These are phyloP conservation scores for Waltergamsia citrina DNA, from an alignment of 2,329 filamentous ascomycete genomes.

Conservation along the genomic window DNA sequence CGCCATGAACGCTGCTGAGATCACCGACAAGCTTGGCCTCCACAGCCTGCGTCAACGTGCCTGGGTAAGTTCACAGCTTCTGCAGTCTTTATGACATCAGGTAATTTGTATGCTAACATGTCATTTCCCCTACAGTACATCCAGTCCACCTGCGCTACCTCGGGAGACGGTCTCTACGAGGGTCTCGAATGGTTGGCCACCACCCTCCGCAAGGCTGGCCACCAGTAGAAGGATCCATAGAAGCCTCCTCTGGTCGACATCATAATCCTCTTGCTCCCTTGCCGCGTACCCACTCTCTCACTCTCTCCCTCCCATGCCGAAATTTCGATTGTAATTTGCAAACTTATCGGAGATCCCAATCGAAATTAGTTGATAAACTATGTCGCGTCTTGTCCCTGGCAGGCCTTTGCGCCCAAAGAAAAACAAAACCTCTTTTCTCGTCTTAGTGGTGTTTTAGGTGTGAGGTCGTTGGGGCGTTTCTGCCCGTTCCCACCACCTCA, in stretches of 20 bases:
- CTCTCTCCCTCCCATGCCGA: constrained; percentile 25
- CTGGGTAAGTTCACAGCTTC: constrained; percentile 64
- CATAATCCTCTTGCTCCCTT: constrained; percentile 24
- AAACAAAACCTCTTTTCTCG: not conserved
- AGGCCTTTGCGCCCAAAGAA: constrained; percentile 2
- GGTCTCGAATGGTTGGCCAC: constrained; percentile 90
- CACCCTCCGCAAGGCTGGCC: constrained; percentile 68
- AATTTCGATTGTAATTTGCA: constrained; percentile 50
- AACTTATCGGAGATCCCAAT: constrained; percentile 44
- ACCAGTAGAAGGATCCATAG: constrained; percentile 41
- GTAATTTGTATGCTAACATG: too few species aligned
- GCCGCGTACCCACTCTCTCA: constrained; percentile 28
- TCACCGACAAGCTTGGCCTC: constrained; percentile 99
- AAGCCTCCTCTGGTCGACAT: constrained; percentile 19
- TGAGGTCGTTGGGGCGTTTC: constrained; percentile 1
- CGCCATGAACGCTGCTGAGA: constrained; percentile 99
- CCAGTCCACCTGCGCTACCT: constrained; percentile 98
- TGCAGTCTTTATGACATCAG: too few species aligned
- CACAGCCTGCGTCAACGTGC: constrained; percentile 97
- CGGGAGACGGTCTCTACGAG: constrained; percentile 98
- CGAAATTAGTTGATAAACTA: constrained; percentile 38
- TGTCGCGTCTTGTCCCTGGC: constrained; percentile 1
- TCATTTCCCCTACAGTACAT: constrained; percentile 62
- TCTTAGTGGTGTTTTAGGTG: constrained; percentile 1
- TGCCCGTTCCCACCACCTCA: too few species aligned